A percentile compares a stretch with the other conserved stretches of the same genome.
Evolutionary conservation across 2,329 filamentous ascomycete species (phyloP).

Genomic region (Thermoascus crustaceus): DNA sequence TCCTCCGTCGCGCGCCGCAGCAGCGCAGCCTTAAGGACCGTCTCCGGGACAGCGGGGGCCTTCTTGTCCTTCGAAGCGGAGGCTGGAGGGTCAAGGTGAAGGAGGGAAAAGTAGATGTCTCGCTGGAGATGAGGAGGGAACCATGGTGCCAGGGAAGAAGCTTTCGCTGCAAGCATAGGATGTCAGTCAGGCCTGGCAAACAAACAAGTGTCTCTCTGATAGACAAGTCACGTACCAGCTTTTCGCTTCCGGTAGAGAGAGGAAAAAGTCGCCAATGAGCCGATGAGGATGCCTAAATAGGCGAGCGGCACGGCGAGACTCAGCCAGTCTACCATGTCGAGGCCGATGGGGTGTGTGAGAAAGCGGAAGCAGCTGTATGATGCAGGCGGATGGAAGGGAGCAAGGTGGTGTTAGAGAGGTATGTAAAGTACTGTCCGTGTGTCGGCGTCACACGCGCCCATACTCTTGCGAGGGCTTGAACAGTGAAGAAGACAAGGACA

Average conservation of each 20-base stretch:
- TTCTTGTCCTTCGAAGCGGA: conserved; percentile 54
- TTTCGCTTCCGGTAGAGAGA: conserved; percentile 89
- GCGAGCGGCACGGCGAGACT: conserved; percentile 78
- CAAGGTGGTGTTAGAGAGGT: too few species aligned
- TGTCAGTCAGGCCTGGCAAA: conserved; percentile 11
- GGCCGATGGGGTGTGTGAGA: conserved; percentile 20
- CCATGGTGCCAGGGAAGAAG: conserved; percentile 84
- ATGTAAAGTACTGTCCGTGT: too few species aligned
- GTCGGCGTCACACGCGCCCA: too few species aligned
- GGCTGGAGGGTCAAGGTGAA: conserved; percentile 61
- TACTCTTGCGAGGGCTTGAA: too few species aligned
- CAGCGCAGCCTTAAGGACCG: conserved; percentile 77
- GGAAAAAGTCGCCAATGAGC: conserved; percentile 85
- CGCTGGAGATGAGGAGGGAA: conserved; percentile 85
- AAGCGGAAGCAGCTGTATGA: neutral
- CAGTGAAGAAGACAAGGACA: too few species aligned
- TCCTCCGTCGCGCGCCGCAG: conserved; percentile 85
- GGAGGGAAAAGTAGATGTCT: conserved; percentile 86
- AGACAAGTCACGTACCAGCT: conserved; percentile 51
- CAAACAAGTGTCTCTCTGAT: neutral
- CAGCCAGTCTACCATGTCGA: conserved; percentile 61
- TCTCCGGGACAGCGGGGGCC: conserved; percentile 64
- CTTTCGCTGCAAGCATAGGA: conserved; percentile 49
- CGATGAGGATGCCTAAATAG: conserved; percentile 80
- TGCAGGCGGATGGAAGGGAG: too few species aligned